Evolutionary conservation across 306 rosid species (phyloP).

Genomic region (Quercus bicolor): DNA sequence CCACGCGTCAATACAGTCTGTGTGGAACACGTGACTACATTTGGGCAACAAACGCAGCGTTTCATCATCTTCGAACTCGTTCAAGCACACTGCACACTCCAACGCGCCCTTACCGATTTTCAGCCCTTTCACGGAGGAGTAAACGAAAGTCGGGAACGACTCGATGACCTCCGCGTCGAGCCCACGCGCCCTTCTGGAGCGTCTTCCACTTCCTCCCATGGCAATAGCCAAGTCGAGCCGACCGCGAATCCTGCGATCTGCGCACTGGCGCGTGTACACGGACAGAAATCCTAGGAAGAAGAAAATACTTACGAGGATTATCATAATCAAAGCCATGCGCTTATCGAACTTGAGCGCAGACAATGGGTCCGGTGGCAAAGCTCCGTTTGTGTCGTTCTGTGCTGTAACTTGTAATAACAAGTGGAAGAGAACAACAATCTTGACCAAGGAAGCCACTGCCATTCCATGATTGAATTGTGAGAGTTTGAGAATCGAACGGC

Average conservation of each 20-base stretch:
- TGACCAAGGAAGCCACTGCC: background rate
- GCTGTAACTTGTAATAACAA: conserved; percentile 24
- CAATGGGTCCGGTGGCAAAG: background rate
- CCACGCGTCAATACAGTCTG: conserved; percentile 78
- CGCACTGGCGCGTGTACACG: conserved; percentile 81
- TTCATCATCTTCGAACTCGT: conserved; percentile 70
- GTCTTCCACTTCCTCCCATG: conserved; percentile 1
- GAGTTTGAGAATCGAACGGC: background rate
- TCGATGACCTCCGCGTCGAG: conserved; percentile 50
- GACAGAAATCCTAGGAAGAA: conserved; percentile 69
- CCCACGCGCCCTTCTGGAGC: conserved; percentile 40
- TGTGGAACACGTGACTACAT: conserved; percentile 86
- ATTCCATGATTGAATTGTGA: conserved; percentile 13
- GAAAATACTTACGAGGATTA: conserved; percentile 47
- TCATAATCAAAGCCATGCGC: conserved; percentile 56
- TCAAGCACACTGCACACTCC: conserved; percentile 92
- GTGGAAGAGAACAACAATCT: background rate
- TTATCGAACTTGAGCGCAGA: conserved; percentile 31
- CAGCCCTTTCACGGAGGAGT: conserved; percentile 66
- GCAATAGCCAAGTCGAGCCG: conserved; percentile 20
- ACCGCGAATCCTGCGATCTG: conserved; percentile 40
- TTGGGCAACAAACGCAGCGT: conserved; percentile 86
- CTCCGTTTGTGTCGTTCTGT: conserved; percentile 20
- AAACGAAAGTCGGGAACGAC: conserved; percentile 71
- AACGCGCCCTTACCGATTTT: conserved; percentile 60